Conservation (phyloP, 176 grass and related monocot genomes). For the Oryza glaberrima region DNA sequence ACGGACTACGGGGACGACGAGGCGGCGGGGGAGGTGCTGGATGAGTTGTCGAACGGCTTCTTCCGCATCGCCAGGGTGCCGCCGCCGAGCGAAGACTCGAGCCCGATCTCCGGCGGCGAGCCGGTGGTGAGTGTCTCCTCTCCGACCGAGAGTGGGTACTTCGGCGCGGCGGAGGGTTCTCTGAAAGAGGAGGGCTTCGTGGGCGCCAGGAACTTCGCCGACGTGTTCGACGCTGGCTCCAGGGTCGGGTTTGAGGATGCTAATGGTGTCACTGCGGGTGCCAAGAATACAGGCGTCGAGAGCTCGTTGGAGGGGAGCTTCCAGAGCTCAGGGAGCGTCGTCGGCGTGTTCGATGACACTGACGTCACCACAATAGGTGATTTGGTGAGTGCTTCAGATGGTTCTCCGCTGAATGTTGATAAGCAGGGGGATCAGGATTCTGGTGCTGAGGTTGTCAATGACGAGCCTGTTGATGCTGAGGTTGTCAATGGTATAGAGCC, state of each 20-base stretch:
- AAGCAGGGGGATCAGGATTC: not conserved
- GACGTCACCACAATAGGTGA: conserved; percentile 7
- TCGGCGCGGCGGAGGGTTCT: not conserved
- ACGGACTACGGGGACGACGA: conserved; percentile 38
- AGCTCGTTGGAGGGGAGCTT: conserved; percentile 42
- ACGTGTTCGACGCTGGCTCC: conserved; percentile 9
- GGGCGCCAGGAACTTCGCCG: conserved; percentile 11
- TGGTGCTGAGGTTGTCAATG: not conserved
- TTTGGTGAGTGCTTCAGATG: conserved; percentile 13
- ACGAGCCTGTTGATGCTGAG: not conserved
- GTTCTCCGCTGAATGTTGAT: not conserved
- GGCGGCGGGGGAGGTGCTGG: conserved; percentile 18
- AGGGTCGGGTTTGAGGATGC: conserved; percentile 5
- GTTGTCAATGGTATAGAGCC: not conserved
- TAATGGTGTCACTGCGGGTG: not conserved
- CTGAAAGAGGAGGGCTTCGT: conserved; percentile 13
- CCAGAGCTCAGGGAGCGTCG: conserved; percentile 23
- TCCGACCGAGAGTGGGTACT: conserved; percentile 13
- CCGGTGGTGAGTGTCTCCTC: not conserved
- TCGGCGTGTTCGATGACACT: conserved; percentile 1
- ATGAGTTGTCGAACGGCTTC: conserved; percentile 54
- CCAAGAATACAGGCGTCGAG: not conserved
- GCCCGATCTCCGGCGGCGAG: not conserved
- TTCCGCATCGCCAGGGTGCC: conserved; percentile 50
- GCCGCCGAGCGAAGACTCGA: not conserved